Conservation (phyloP, 495 filamentous ascomycete species). For the Copromyces sp. region DNA sequence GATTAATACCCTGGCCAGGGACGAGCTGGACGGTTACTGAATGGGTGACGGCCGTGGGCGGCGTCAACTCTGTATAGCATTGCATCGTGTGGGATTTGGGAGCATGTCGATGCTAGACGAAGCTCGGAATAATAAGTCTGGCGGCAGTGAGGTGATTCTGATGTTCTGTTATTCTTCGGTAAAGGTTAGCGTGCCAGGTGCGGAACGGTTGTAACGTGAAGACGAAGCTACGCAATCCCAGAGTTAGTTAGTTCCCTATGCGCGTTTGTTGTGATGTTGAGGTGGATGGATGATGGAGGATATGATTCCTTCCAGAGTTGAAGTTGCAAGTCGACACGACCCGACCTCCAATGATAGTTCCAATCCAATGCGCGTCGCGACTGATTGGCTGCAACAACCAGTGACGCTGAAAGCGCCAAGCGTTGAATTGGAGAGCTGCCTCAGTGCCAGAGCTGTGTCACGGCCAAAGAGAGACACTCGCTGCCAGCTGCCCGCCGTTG, state of each 20-base stretch:
- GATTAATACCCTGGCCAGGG: constrained; percentile 63
- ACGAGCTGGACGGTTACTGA: constrained; percentile 71
- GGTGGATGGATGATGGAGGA: neutral
- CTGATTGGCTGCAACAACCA: neutral
- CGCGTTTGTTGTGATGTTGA: neutral
- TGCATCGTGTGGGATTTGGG: constrained; percentile 32
- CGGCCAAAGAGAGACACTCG: neutral
- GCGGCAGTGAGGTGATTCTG: neutral
- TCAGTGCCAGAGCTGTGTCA: neutral
- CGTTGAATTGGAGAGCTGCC: neutral
- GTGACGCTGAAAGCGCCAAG: neutral
- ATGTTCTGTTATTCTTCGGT: neutral
- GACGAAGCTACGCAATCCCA: neutral
- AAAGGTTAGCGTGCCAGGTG: neutral
- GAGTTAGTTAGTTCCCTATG: neutral
- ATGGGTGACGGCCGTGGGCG: constrained; percentile 88
- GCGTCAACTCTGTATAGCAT: constrained; percentile 80
- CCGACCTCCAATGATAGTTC: neutral
- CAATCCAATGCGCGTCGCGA: neutral
- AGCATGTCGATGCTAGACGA: constrained; percentile 15
- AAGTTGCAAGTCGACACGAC: neutral
- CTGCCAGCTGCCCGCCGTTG: neutral
- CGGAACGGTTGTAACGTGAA: neutral
- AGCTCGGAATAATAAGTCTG: neutral
- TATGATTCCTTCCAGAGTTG: neutral